phyloP scores from a whole-genome alignment of 257 asterid species.

The Primulina tabacum region DNA sequence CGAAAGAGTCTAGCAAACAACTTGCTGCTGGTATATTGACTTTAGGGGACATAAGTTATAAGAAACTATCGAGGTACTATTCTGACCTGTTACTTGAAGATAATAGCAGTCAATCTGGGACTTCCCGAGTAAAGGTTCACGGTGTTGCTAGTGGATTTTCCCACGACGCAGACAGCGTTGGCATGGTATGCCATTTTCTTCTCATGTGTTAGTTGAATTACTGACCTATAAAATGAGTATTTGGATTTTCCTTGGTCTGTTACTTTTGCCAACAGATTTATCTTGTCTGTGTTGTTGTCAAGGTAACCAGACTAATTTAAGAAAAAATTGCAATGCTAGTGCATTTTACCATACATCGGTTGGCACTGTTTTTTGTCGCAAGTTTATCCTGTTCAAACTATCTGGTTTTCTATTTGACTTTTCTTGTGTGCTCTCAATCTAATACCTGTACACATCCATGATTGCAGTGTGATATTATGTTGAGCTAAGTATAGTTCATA shows the following conservation, averaged over 20 bases:
- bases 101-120: slow-evolving; percentile 47
- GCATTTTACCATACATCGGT: background rate
- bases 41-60: slow-evolving; percentile 84
- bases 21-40: slow-evolving; percentile 89
- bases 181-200: slow-evolving; percentile 62
- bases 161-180: slow-evolving; percentile 55
- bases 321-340: background rate
- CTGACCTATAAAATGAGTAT: background rate
- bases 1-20: slow-evolving; percentile 93
- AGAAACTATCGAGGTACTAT: slow-evolving; percentile 80
- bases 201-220: background rate
- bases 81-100: slow-evolving; percentile 76
- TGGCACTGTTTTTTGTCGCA: background rate
- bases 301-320: slow-evolving; percentile 1
- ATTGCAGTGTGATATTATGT: slow-evolving; percentile 4
- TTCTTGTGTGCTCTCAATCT: background rate
- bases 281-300: background rate
- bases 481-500: slow-evolving; percentile 11
- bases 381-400: slow-evolving; percentile 13
- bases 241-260: background rate
- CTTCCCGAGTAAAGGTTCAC: slow-evolving; percentile 40
- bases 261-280: background rate
- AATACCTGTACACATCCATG: background rate
- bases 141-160: slow-evolving; percentile 53
- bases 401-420: background rate